Base-by-base conservation (phyloP, 139 green algal species). In the Tetradesmus lagerheimii region DNA sequence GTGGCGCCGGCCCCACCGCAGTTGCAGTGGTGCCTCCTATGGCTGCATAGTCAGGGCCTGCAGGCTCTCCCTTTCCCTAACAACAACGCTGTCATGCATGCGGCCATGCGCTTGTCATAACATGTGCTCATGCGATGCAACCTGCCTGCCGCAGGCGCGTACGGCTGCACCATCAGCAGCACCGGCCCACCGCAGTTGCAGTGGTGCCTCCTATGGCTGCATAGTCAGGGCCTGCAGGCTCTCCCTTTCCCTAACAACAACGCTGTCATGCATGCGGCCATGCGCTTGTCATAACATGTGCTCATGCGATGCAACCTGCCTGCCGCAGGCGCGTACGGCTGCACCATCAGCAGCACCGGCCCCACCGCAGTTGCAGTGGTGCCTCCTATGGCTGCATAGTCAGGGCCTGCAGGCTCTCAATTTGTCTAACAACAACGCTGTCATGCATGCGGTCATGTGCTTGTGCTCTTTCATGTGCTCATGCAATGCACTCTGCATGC, bases 321-420 rank as follows among this genome's bases (percentile, higher is more conserved):
- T 50, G 25, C 45, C 29, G 91, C 94, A 95, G 97, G 97, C 12
- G 98, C 98, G 0, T 99, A 94, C 86, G 98, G 98, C 34, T 99
- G 97, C 94, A 99, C 98, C 67, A 99, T 99, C 92, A 98, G 96
- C 89, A 98, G 98, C 4, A 98, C 98, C 27, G 98, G 98, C 4
- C 98, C 98, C 20, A 99, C 98, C 2, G 96, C 95, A n/a, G 97
- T 99, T 15, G 98, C 98, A n/a, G 92, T 99, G 18, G 97, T 98
- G 62, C 91, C 95, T 20, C 91, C 92, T 6, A 81, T 93, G 39
- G 95, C 95, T 20, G 94, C 95, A 77, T 93, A 91, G 89, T 92
- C 92, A 45, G 89, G 47, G 20, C 12, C 12, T 62, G 47, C 8
- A 62, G n/a, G n/a, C n/a, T n/a, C n/a, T n/a, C n/a, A n/a, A n/a